Evolutionary conservation across 164 flowering plant species (phyloP), one percentile per base, ranked within the genome.

Genomic region (Stephania japonica): DNA sequence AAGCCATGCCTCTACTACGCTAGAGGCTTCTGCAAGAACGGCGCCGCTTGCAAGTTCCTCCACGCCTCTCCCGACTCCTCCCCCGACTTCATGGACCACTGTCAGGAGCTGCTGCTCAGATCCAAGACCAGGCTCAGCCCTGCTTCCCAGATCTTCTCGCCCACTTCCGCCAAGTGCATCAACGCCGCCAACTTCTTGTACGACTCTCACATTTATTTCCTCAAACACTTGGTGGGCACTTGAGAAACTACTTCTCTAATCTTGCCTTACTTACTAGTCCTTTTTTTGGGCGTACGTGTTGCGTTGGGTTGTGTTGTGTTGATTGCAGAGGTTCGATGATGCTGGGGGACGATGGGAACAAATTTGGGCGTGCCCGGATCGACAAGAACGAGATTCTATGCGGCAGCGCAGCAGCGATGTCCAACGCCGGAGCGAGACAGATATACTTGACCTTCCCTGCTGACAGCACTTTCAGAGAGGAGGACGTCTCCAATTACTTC

Each of bases 361-460:
- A 86, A 73, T 76, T 87, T 61, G 86, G 90, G 1, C 62, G 87
- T 18, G 70, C 77, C 23, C 76, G 90, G 26, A 75, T 79, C 12
- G 91, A 86, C 56, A 83, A 89, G 74, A 82, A 68, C 49, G 91
- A 88, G 21, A 81, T 87, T 71, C 65, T 83, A 16, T 79, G 77
- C 4, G 72, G 82, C 69, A 85, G 86, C n/a, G n/a, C n/a, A n/a
- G n/a, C n/a, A 0, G 85, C 77, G 13, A 81, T 80, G 49, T 72
- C 74, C 64, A 86, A 79, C 65, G 87, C 94, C 4, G 86, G 86
- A 23, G 82, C 94, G 0, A 86, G 93, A 62, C 97, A 91, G 83
- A 91, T 91, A 65, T 91, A 91, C 75, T 78, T 91, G 74, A 91
- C 97, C 7, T 94, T 94, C 79, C 98, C 98, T 19, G 99, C 99